Conservation (phyloP, 2,329 filamentous ascomycete genomes). For the Myriosclerotinia duriaeana region DNA sequence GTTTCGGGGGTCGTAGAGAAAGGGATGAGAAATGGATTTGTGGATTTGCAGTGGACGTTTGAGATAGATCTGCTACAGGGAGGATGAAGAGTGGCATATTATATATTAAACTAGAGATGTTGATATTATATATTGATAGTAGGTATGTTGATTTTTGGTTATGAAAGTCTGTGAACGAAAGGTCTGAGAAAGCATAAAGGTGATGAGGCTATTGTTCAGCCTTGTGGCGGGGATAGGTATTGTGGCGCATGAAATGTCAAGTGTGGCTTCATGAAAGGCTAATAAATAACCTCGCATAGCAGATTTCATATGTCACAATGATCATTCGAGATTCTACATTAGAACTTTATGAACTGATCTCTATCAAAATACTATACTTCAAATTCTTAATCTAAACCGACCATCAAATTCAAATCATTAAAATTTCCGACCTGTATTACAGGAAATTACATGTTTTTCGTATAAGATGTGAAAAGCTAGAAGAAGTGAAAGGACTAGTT, state of each 20-base stretch:
- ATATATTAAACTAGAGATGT: neutral
- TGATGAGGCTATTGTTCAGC: constrained; percentile 3
- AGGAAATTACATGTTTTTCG: too few species aligned
- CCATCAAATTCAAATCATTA: too few species aligned
- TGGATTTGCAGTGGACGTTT: constrained; percentile 23
- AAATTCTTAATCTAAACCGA: too few species aligned
- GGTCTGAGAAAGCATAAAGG: neutral
- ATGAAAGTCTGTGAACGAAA: too few species aligned
- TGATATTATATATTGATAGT: neutral
- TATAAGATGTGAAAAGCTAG: too few species aligned
- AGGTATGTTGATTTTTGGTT: neutral
- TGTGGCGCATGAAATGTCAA: neutral
- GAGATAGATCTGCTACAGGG: constrained; percentile 29
- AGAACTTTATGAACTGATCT: too few species aligned
- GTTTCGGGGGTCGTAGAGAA: constrained; percentile 26
- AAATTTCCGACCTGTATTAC: too few species aligned
- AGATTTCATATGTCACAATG: too few species aligned
- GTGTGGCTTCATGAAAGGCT: neutral
- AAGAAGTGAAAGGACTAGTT: too few species aligned
- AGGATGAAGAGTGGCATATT: constrained; percentile 36
- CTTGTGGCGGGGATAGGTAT: neutral
- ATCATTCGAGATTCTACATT: too few species aligned
- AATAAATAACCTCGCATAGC: too few species aligned
- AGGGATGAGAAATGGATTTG: constrained; percentile 26
- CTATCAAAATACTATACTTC: too few species aligned